Evolutionary conservation across 345 rosid species (phyloP), one percentile per base, ranked within the genome.

Genomic region (Excoecaria agallocha): DNA sequence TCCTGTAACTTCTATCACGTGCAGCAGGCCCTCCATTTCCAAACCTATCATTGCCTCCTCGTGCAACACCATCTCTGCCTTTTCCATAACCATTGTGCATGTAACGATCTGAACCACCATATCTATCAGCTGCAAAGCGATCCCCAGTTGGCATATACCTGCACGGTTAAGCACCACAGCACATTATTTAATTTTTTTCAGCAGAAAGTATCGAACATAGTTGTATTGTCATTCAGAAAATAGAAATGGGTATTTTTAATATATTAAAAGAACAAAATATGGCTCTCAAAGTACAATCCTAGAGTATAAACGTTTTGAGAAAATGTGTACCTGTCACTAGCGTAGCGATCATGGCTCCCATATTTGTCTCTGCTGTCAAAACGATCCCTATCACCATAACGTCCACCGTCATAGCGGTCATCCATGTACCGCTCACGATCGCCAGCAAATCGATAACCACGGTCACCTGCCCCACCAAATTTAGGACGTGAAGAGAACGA

Each of bases 361-460:
- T 93, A 91, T 59, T 86, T 88, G 66, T 91, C 98, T 79, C 89
- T 82, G 79, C 88, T 74, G 38, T 93, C 98, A 86, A 89, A 85
- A 70, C 93, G 93, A 75, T 90, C 96, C 83, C 96, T 88, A 54
- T 84, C 97, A 71, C 94, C 91, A 83, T 79, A 89, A 11, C 97
- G 94, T 45, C 93, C 89, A 50, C 90, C 90, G 71, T 91, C 98
- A 77, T 93, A 93, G 20, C 97, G 96, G 71, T 93, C 94, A 72
- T 93, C 99, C n/a, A 91, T 12, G 75, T 71, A 91, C n/a, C 95
- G 91, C 63, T 93, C 99, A 25, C 96, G 97, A 64, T 89, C 96
- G 12, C 85, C 95, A 30, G 88, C 88, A 69, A 89, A 86, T 61
- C 93, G 91, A 79, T 91, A 94, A 17, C 84, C 94, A 60, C 89